phyloP scores from a whole-genome alignment of 2,329 filamentous ascomycete species.

The Epichloe festucae region DNA sequence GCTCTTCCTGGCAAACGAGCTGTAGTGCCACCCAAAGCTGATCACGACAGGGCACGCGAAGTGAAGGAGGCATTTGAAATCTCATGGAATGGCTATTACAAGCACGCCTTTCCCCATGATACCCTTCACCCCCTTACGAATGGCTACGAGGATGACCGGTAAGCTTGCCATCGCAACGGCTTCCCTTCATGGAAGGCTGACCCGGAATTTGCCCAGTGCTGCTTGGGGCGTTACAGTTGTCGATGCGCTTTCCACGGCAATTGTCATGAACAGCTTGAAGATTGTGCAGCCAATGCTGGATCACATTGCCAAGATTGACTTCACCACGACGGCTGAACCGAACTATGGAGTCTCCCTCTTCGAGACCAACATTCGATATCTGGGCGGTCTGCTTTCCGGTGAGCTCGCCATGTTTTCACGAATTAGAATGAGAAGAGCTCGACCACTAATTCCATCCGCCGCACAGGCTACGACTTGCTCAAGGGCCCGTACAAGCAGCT shows the following conservation, averaged over 20 bases:
- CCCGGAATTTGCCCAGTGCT: constrained; percentile 38
- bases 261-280: constrained; percentile 58
- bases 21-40: constrained; percentile 10
- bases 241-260: constrained; percentile 67
- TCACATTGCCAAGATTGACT: constrained; percentile 59
- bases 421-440: neutral
- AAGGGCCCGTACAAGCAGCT: constrained; percentile 48
- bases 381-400: constrained; percentile 70
- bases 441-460: neutral
- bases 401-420: neutral
- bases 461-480: constrained; percentile 54
- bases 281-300: constrained; percentile 60
- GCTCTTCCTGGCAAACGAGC: constrained; percentile 5
- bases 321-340: constrained; percentile 36
- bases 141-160: constrained; percentile 56
- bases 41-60: constrained; percentile 36
- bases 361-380: constrained; percentile 81
- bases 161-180: constrained; percentile 10
- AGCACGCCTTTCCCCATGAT: constrained; percentile 66
- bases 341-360: constrained; percentile 58
- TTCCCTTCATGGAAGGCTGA: neutral
- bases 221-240: constrained; percentile 76
- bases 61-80: constrained; percentile 57
- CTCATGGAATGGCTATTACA: constrained; percentile 61
- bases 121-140: constrained; percentile 59